Conservation (phyloP, 2,329 filamentous ascomycete genomes). For the Knufia petricola region DNA sequence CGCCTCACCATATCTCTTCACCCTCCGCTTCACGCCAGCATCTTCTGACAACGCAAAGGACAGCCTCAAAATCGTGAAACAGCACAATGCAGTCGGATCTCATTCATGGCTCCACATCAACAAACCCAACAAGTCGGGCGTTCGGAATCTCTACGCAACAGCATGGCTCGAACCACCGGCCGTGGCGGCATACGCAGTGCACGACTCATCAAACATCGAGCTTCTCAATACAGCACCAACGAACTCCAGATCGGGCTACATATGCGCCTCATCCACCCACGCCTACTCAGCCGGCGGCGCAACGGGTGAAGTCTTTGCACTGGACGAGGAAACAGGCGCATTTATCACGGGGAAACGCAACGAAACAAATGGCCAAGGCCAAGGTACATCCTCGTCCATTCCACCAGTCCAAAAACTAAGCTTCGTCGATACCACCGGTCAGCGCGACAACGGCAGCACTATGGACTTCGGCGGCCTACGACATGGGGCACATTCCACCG, state of each 20-base stretch:
- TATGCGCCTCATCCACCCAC: constrained; percentile 16
- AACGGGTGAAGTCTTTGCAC: constrained; percentile 22
- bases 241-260: constrained; percentile 20
- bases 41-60: constrained; percentile 3
- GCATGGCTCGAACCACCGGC: constrained; percentile 22
- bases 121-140: constrained; percentile 8
- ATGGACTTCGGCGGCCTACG: constrained; percentile 24
- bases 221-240: constrained; percentile 18
- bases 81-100: constrained; percentile 19
- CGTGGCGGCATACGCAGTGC: constrained; percentile 21
- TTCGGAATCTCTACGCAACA: constrained; percentile 19
- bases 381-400: too few species aligned
- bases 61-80: constrained; percentile 16
- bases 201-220: constrained; percentile 17
- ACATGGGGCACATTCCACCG: constrained; percentile 23
- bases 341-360: constrained; percentile 2
- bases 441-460: constrained; percentile 19
- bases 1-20: constrained; percentile 22
- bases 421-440: constrained; percentile 16
- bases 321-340: constrained; percentile 17
- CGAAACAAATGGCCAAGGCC: too few species aligned
- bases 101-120: constrained; percentile 23
- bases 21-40: constrained; percentile 19
- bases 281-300: constrained; percentile 22
- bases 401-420: constrained; percentile 17